Evolutionary conservation across 78 protist genomes (phyloP).

Genomic region (Dictyostelium intermedium): DNA sequence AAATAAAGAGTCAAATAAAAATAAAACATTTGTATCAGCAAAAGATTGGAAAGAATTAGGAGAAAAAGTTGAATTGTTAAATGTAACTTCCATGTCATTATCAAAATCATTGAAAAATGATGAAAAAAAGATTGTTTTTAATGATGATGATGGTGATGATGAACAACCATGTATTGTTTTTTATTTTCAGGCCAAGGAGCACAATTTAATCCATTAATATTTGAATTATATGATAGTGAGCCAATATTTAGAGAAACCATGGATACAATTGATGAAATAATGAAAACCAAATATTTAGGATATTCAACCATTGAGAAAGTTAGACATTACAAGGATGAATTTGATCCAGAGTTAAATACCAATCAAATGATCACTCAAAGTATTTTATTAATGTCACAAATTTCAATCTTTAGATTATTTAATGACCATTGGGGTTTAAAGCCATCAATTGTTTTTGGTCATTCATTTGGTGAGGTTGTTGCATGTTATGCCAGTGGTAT

Average conservation of each 20-base stretch:
- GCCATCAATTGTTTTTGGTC: conserved; percentile 19
- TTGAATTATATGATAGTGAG: conserved; percentile 9
- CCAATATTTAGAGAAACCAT: not conserved
- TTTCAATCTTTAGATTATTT: not conserved
- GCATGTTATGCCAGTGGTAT: not conserved
- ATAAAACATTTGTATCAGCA: not conserved
- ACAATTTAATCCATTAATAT: conserved; percentile 18
- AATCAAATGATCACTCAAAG: conserved; percentile 28
- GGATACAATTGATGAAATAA: conserved; percentile 5
- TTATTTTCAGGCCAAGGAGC: conserved; percentile 70
- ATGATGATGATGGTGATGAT: not conserved
- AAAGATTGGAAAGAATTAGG: not conserved
- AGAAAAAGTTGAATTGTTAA: not conserved
- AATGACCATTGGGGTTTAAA: not conserved
- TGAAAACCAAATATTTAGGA: conserved; percentile 2
- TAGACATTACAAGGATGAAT: not conserved
- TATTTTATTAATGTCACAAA: conserved; percentile 10
- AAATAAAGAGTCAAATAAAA: not conserved
- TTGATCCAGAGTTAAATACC: not conserved
- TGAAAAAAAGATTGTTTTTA: not conserved
- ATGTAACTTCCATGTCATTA: not conserved
- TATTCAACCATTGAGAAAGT: not conserved
- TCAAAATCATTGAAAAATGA: not conserved
- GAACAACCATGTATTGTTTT: not conserved
- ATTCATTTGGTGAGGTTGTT: not conserved